Evolutionary conservation across 352 stramenopile genomes (phyloP), one percentile per base, ranked within the genome.

Genomic region (Phytophthora brassicae): DNA sequence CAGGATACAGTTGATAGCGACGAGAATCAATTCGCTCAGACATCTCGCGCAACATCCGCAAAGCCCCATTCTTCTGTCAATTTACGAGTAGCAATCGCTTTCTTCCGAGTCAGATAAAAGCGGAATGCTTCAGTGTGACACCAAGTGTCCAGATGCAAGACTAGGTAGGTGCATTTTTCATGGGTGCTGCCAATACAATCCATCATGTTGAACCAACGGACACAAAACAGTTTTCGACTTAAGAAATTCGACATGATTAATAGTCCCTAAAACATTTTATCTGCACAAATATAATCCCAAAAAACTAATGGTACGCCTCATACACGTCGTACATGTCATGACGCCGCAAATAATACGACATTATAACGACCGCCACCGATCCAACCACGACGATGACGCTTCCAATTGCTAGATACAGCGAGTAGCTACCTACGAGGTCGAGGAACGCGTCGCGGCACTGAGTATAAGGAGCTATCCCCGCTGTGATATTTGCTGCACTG

Each of bases 1-100:
- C 16, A 91, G 73, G 46, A 86, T 47, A 36, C 73, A 70, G 64
- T 91, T 91, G 64, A 91, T 75, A 24, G 35, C 64, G 24, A 89
- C 60, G 26, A 91, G 53, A 22, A 91, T 66, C 14, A 85, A 29
- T 54, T 74, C 64, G 45, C 68, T 77, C 13, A 69, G 41, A 36
- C 59, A 72, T 50, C 70, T 75, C 11, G 55, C 56, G 13, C 75
- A 19, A 26, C 59, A 74, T n/a, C 41, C 56, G 35, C 63, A 71
- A 5, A 70, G 5, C 7, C 65, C 64, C 70, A 79, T 79, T 19
- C n/a, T n/a, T n/a, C 33, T 39, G 33, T 13, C 4, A 39, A 4
- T 39, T 13, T 13, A 17, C 33, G 33, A 39, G 2, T 17, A 46
- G 22, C 1, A 29, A n/a, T n/a, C n/a, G n/a, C 26, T 59, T 46